These are phyloP conservation scores for Trichoderma guizhouense DNA, from an alignment of 2,329 filamentous ascomycete genomes.

Conservation along the genomic window DNA sequence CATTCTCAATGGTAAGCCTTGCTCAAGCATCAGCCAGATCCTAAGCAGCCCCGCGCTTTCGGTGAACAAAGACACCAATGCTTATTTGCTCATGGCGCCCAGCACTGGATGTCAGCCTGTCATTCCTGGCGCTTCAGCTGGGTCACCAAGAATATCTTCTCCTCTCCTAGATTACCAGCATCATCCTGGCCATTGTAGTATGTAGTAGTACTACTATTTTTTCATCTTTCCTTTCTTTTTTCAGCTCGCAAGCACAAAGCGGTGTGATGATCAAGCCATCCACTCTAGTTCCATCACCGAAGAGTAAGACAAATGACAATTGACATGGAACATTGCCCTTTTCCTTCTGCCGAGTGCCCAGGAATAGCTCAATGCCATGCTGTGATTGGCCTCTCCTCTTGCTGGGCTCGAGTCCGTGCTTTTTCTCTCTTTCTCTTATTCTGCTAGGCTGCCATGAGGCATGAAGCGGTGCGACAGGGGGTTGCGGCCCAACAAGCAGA, in stretches of 20 bases:
- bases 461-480: background rate
- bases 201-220: background rate
- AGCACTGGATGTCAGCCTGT: background rate
- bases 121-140: conserved; percentile 8
- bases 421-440: background rate
- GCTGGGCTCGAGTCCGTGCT: background rate
- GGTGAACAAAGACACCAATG: background rate
- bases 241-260: conserved; percentile 9
- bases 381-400: background rate
- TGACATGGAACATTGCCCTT: background rate
- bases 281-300: background rate
- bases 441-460: conserved; percentile 5
- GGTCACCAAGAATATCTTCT: background rate
- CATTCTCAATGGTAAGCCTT: background rate
- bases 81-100: background rate
- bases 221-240: background rate
- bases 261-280: conserved; percentile 7
- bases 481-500: background rate
- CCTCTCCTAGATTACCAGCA: background rate
- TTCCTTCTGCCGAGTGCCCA: background rate
- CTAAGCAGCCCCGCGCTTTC: background rate
- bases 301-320: background rate
- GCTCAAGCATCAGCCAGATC: background rate
- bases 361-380: background rate
- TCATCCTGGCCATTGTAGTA: background rate